Evolutionary conservation across 768 basidiomycete genomes (phyloP).

Genomic region (Suillus spraguei): DNA sequence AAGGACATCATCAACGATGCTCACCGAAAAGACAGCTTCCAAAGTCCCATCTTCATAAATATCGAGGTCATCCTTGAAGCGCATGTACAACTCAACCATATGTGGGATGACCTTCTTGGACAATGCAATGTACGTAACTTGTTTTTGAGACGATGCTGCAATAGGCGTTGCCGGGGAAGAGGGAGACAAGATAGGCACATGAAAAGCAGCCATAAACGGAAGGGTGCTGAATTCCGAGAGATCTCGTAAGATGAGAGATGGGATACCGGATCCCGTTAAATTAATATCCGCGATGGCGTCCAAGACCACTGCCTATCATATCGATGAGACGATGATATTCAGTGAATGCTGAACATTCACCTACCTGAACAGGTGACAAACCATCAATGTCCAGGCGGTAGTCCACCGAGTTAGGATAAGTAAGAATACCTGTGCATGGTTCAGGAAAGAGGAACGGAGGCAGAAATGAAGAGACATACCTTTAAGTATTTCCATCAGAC

Average conservation of each 20-base stretch:
- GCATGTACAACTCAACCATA: slow-evolving; percentile 75
- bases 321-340: slow-evolving; percentile 10
- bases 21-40: slow-evolving; percentile 78
- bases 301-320: slow-evolving; percentile 64
- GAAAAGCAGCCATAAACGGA: slow-evolving; percentile 84
- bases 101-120: slow-evolving; percentile 86
- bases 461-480: slow-evolving; percentile 37
- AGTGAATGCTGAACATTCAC: slow-evolving; percentile 12
- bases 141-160: slow-evolving; percentile 45
- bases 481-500: slow-evolving; percentile 80
- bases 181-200: slow-evolving; percentile 28
- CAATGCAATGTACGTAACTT: slow-evolving; percentile 89
- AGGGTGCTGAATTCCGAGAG: slow-evolving; percentile 84
- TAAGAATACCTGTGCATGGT: slow-evolving; percentile 58
- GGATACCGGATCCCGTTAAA: slow-evolving; percentile 56
- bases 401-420: slow-evolving; percentile 81
- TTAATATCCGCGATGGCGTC: slow-evolving; percentile 71
- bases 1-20: slow-evolving; percentile 23
- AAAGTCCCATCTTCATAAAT: slow-evolving; percentile 71
- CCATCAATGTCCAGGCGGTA: slow-evolving; percentile 87
- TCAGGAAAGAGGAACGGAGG: neutral
- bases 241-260: slow-evolving; percentile 80
- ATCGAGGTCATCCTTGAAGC: slow-evolving; percentile 36
- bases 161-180: slow-evolving; percentile 17
- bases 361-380: slow-evolving; percentile 78